Evolutionary conservation across 2,329 filamentous ascomycete genomes (phyloP).

Genomic region (Ilyonectria destructans): DNA sequence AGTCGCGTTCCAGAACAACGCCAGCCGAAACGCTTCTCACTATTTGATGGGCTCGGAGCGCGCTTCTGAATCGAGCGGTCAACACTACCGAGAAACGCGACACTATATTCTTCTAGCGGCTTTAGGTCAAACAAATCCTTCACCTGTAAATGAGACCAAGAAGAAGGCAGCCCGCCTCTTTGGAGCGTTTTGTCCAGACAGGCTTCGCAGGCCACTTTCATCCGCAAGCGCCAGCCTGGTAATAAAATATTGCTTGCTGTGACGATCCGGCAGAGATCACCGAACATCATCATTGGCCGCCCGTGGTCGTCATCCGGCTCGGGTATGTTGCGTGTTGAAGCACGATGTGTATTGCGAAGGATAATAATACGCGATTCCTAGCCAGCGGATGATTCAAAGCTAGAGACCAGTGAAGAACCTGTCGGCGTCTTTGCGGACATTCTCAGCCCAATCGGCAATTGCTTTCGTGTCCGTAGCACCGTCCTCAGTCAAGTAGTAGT

Average conservation of each 20-base stretch:
- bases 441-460: slow-evolving; percentile 59
- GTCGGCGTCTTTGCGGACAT: slow-evolving; percentile 56
- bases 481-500: slow-evolving; percentile 70
- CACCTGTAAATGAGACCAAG: not conserved
- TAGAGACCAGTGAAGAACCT: slow-evolving; percentile 61
- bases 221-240: not conserved
- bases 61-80: not conserved
- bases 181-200: not conserved
- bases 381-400: not conserved
- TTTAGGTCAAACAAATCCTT: not conserved
- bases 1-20: not conserved
- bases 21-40: not conserved
- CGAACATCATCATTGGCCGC: not conserved
- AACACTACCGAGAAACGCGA: not conserved
- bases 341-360: not conserved
- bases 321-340: not conserved
- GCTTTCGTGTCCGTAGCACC: slow-evolving; percentile 60
- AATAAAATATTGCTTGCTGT: not conserved
- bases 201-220: not conserved
- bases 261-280: not conserved
- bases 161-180: not conserved
- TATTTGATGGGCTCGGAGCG: not conserved
- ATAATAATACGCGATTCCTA: not conserved
- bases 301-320: not conserved
- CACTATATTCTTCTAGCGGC: not conserved